Conservation (phyloP, 148 eudicot species). For the Camellia japonica region DNA sequence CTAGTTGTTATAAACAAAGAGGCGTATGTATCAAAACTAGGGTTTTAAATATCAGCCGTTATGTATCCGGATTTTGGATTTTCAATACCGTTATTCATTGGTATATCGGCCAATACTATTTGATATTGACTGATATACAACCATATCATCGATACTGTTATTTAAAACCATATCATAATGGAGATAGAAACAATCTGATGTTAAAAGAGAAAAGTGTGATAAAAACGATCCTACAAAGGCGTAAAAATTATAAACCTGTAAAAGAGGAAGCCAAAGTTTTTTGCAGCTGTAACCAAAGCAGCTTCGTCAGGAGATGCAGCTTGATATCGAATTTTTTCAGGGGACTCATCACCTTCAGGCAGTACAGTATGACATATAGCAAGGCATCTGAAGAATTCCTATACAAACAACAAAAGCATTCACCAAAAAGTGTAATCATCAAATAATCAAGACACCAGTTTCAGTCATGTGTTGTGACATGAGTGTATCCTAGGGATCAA, state of each 20-base stretch:
- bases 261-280: slow-evolving; percentile 98
- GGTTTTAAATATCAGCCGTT: no score
- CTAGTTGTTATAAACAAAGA: neutral
- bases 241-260: slow-evolving; percentile 47
- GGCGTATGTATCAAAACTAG: neutral
- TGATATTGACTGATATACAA: no score
- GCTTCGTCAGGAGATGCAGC: slow-evolving; percentile 99
- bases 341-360: slow-evolving; percentile 97
- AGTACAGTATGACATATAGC: slow-evolving; percentile 98
- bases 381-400: slow-evolving; percentile 99
- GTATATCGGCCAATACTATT: no score
- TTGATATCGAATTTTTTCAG: slow-evolving; percentile 85
- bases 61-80: no score
- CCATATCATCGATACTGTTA: no score
- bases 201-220: no score
- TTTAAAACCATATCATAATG: neutral
- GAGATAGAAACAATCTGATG: neutral
- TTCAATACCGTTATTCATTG: no score
- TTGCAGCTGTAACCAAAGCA: slow-evolving; percentile 93
- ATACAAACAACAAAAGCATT: slow-evolving; percentile 19
- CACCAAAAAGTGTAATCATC: neutral
- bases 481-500: neutral
- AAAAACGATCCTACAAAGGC: neutral
- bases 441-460: neutral
- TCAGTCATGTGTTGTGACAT: slow-evolving; percentile 4